phyloP scores from a whole-genome alignment of 2,329 filamentous ascomycete genomes.

The Neurospora sp. region DNA sequence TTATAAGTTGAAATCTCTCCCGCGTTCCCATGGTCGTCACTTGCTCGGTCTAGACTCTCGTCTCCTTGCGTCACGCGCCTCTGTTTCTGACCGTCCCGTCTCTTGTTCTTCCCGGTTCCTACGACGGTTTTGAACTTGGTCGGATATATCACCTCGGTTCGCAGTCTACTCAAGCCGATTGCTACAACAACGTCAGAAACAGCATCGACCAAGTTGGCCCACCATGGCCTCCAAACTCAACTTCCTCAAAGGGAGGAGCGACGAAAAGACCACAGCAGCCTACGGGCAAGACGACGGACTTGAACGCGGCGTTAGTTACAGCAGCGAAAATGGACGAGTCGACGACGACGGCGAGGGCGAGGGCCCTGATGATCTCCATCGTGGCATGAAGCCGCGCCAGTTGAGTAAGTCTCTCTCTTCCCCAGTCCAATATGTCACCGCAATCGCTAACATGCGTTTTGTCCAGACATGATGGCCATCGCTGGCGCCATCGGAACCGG shows the following conservation, averaged over 20 bases:
- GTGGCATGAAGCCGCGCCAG: constrained; percentile 23
- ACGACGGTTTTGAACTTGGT: not conserved
- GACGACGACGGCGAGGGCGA: constrained; percentile 14
- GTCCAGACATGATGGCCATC: constrained; percentile 27
- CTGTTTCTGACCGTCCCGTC: not conserved
- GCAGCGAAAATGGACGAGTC: constrained; percentile 10
- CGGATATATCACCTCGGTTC: not conserved
- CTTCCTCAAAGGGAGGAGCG: not conserved
- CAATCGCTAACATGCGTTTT: not conserved
- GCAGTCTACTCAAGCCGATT: not conserved
- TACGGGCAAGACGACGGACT: not conserved
- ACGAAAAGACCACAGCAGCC: not conserved
- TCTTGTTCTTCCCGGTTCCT: not conserved
- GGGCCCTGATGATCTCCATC: constrained; percentile 19
- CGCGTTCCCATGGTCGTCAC: not conserved
- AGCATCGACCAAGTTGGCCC: not conserved
- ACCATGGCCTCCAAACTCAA: not conserved
- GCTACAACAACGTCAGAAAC: not conserved
- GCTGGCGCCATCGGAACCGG: constrained; percentile 29
- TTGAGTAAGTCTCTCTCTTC: constrained; percentile 12
- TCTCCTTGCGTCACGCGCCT: not conserved
- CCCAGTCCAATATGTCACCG: too few species aligned
- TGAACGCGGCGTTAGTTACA: constrained; percentile 1
- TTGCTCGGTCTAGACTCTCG: not conserved
- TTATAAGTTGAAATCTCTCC: not conserved